A percentile compares a stretch with the other conserved stretches of the same genome.
These are phyloP conservation scores for Irpex sp. DNA, from an alignment of 1,284 basidiomycete genomes.

Conservation along the genomic window DNA sequence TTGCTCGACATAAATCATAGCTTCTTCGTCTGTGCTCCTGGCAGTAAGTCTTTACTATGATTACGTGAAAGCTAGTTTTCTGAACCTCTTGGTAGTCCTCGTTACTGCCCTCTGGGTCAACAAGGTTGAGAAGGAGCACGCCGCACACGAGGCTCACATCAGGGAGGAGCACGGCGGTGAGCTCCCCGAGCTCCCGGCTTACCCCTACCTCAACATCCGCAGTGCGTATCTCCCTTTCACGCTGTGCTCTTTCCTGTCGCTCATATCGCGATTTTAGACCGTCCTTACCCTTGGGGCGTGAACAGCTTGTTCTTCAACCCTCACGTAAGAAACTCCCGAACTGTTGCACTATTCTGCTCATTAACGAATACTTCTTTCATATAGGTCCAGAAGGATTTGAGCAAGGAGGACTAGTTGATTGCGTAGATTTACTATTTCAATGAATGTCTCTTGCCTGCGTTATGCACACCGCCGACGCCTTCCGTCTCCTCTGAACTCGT, in stretches of 20 bases:
- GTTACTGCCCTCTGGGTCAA: conserved; percentile 69
- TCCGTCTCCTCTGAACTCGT: neutral
- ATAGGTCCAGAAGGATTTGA: conserved; percentile 64
- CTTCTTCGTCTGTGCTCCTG: conserved; percentile 73
- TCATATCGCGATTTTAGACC: conserved; percentile 24
- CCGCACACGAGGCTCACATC: conserved; percentile 67
- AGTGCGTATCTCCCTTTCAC: conserved; percentile 18
- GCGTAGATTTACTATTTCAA: neutral
- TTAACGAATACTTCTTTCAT: conserved; percentile 3
- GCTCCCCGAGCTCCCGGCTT: conserved; percentile 67
- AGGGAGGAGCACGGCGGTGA: conserved; percentile 73
- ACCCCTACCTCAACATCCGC: conserved; percentile 75
- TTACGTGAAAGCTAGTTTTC: conserved; percentile 4
- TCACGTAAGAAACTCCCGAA: conserved; percentile 40
- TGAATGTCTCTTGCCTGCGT: neutral
- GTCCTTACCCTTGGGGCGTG: conserved; percentile 80
- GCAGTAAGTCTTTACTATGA: conserved; percentile 43
- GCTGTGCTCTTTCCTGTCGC: neutral
- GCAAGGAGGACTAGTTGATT: conserved; percentile 23
- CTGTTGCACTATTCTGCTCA: neutral
- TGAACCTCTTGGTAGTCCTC: conserved; percentile 43
- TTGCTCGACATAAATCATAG: conserved; percentile 32
- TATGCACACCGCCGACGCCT: neutral
- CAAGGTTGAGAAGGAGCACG: conserved; percentile 74
- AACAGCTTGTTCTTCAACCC: conserved; percentile 82